Evolutionary conservation across 805 yeast species (phyloP).

Genomic region (Starmerella lactis-condensi): DNA sequence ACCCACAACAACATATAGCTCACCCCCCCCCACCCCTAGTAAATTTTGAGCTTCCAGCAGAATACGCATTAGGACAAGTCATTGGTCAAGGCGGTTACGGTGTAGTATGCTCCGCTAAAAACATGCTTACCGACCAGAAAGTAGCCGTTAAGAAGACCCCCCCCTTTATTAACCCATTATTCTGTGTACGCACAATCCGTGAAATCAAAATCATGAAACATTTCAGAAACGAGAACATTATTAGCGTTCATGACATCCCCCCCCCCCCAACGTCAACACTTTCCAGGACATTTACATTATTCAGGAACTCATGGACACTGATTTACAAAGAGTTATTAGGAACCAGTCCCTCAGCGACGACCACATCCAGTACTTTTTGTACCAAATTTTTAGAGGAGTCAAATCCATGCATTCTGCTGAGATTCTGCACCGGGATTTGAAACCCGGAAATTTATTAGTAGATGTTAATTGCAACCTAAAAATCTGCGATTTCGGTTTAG

Average conservation of each 20-base stretch:
- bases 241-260: conserved; percentile 75
- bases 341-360: conserved; percentile 76
- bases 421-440: conserved; percentile 81
- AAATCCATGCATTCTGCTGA: conserved; percentile 81
- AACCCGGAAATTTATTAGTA: conserved; percentile 82
- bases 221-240: conserved; percentile 85
- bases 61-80: conserved; percentile 66
- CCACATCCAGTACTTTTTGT: conserved; percentile 82
- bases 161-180: conserved; percentile 78
- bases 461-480: conserved; percentile 94
- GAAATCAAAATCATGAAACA: conserved; percentile 77
- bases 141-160: conserved; percentile 93
- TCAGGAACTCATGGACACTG: conserved; percentile 89
- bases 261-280: conserved; percentile 56
- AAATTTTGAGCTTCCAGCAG: conserved; percentile 17
- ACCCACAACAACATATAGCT: no score
- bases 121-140: conserved; percentile 63
- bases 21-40: no score
- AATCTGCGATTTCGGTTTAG: conserved; percentile 91
- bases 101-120: conserved; percentile 72
- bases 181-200: conserved; percentile 72
- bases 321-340: conserved; percentile 91
- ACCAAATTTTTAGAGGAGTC: conserved; percentile 80
- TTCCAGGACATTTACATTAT: conserved; percentile 74
- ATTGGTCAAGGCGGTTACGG: conserved; percentile 97